Percentiles rank a stretch among this genome's conserved stretches.
phyloP scores from a whole-genome alignment of 768 basidiomycete genomes.

The Collybiopsis confluens region DNA sequence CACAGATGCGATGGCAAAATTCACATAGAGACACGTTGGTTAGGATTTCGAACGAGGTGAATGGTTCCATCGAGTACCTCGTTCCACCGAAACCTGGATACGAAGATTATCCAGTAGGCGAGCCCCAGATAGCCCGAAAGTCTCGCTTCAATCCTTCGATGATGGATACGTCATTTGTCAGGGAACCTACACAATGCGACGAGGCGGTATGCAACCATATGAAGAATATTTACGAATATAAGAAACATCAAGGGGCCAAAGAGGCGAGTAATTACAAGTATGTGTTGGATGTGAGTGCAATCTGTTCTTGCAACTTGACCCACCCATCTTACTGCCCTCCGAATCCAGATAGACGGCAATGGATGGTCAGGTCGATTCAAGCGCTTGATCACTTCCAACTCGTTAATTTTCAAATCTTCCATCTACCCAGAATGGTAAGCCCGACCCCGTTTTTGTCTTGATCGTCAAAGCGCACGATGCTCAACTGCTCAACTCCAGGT shows the following conservation, averaged over 20 bases:
- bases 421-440: conserved; percentile 63
- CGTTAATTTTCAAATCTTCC: conserved; percentile 60
- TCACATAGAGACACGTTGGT: conserved; percentile 43
- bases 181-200: conserved; percentile 36
- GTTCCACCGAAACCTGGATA: conserved; percentile 14
- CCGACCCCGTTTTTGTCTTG: not conserved
- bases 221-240: conserved; percentile 41
- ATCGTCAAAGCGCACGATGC: not conserved
- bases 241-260: conserved; percentile 30
- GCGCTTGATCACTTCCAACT: conserved; percentile 53
- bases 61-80: conserved; percentile 30
- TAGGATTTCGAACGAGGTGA: conserved; percentile 26
- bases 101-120: conserved; percentile 26
- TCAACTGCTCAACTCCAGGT: conserved; percentile 29
- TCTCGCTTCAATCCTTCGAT: conserved; percentile 38
- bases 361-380: conserved; percentile 66
- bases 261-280: conserved; percentile 55
- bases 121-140: conserved; percentile 22
- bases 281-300: conserved; percentile 48
- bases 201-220: conserved; percentile 38
- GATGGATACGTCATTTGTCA: conserved; percentile 53
- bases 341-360: conserved; percentile 45
- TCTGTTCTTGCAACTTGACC: not conserved
- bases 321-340: not conserved
- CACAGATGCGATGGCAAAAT: conserved; percentile 36